A percentile compares a stretch with the other conserved stretches of the same genome.
These are phyloP conservation scores for Kalanchoe fedtschenkoi DNA, from an alignment of 164 flowering plant species.

Conservation along the genomic window DNA sequence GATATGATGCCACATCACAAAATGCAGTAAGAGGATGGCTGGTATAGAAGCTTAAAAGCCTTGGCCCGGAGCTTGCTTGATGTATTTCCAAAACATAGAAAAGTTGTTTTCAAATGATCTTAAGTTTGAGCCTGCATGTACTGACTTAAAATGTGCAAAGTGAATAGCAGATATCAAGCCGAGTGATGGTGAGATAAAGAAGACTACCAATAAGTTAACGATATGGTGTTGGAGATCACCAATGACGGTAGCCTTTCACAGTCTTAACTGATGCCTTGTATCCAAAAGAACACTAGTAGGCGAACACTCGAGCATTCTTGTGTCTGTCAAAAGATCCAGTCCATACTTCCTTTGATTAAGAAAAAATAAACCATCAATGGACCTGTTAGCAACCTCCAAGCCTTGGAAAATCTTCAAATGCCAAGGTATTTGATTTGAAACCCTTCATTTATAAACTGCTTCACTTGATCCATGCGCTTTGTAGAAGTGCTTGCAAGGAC, in stretches of 20 bases:
- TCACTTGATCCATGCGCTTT: background rate
- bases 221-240: too few species aligned
- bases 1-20: background rate
- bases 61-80: background rate
- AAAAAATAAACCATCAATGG: background rate
- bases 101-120: background rate
- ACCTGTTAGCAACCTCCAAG: background rate
- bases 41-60: background rate
- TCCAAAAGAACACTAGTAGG: background rate
- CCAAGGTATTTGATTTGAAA: background rate
- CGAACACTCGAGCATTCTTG: background rate
- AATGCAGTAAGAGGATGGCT: background rate
- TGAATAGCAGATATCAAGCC: background rate
- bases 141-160: background rate
- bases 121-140: background rate
- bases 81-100: background rate
- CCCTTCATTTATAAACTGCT: background rate
- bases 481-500: too few species aligned
- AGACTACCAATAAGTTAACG: background rate
- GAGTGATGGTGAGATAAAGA: background rate
- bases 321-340: background rate
- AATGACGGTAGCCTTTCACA: background rate
- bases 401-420: background rate
- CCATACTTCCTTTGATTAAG: background rate
- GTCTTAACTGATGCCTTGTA: background rate